phyloP scores from a whole-genome alignment of 257 asterid species.

The Linaria vulgaris region DNA sequence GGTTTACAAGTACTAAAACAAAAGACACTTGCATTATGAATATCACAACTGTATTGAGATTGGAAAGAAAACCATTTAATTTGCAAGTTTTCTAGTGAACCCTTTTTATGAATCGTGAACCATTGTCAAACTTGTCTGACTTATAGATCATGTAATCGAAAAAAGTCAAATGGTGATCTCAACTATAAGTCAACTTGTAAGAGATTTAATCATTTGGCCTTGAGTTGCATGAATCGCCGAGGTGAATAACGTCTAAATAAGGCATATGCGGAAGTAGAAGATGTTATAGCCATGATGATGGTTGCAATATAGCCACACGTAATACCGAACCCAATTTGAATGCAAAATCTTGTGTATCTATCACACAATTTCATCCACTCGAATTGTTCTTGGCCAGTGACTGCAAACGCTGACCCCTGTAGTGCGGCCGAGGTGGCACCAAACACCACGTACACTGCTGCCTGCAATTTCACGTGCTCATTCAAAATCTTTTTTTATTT shows the following conservation, averaged over 20 bases:
- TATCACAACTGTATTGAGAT: too few relatives aligned
- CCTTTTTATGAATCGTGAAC: too few relatives aligned
- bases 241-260: constrained; percentile 67
- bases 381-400: constrained; percentile 53
- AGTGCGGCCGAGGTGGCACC: constrained; percentile 50
- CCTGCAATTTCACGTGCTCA: constrained; percentile 31
- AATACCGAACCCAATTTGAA: constrained; percentile 57
- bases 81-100: too few relatives aligned
- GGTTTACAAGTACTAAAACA: too few relatives aligned
- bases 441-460: constrained; percentile 49
- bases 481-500: too few relatives aligned
- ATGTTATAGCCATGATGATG: constrained; percentile 36
- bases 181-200: too few relatives aligned
- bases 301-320: constrained; percentile 45
- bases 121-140: too few relatives aligned
- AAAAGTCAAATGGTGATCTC: too few relatives aligned
- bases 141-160: too few relatives aligned
- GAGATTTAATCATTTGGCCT: constrained; percentile 26
- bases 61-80: too few relatives aligned
- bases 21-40: too few relatives aligned
- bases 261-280: constrained; percentile 53
- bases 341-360: constrained; percentile 55
- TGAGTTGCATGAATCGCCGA: constrained; percentile 44
- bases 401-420: constrained; percentile 50
- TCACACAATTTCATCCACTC: constrained; percentile 79